Conservation (phyloP, 2,329 filamentous ascomycete species). For the Hymenoscyphus scutula region DNA sequence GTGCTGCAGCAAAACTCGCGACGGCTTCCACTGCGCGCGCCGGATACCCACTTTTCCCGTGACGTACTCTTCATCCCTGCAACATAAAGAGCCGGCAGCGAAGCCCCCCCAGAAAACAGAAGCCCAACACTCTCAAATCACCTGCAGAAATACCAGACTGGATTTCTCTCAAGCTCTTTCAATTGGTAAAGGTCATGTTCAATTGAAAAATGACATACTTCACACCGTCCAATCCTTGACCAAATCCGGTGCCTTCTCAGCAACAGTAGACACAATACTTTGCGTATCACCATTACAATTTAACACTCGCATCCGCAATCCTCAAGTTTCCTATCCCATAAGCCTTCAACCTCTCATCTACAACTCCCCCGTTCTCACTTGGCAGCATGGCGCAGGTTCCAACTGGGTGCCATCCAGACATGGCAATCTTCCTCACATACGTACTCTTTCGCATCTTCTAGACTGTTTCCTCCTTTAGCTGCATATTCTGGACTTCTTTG, state of each 20-base stretch:
- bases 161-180: too few species aligned
- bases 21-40: background rate
- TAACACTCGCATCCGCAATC: constrained; percentile 60
- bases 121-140: too few species aligned
- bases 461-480: constrained; percentile 36
- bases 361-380: constrained; percentile 51
- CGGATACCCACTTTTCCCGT: background rate
- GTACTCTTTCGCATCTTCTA: constrained; percentile 46
- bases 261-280: constrained; percentile 4
- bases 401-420: constrained; percentile 48
- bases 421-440: constrained; percentile 49
- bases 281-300: constrained; percentile 33
- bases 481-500: constrained; percentile 40
- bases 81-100: too few species aligned
- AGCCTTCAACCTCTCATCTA: constrained; percentile 55
- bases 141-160: too few species aligned
- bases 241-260: constrained; percentile 1
- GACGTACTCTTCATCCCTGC: background rate
- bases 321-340: constrained; percentile 52
- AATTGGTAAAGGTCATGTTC: too few species aligned
- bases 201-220: too few species aligned
- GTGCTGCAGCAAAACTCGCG: background rate
- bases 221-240: constrained; percentile 2
- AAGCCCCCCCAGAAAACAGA: too few species aligned
- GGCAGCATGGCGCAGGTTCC: constrained; percentile 55